phyloP scores from a whole-genome alignment of 176 grass and related monocot genomes.

The Miscanthus lutarioriparius region DNA sequence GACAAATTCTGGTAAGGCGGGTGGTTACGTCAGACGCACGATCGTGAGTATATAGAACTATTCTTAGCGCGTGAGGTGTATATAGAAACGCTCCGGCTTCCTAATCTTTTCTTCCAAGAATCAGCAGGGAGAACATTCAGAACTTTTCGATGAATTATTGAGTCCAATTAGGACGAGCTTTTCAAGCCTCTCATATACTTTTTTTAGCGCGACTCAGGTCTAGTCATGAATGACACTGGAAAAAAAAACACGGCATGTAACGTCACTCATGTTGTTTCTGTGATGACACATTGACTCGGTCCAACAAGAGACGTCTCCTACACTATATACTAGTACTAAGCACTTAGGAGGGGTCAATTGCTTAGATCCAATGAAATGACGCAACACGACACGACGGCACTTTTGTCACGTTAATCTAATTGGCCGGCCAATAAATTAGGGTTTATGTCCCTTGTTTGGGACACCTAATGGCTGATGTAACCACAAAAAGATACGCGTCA shows the following conservation, averaged over 20 bases:
- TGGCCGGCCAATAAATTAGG: conserved; percentile 31
- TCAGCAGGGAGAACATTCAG: background rate
- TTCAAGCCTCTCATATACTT: background rate
- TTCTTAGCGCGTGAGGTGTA: too few relatives aligned
- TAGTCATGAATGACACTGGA: background rate
- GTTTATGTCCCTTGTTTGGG: background rate
- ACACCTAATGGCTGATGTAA: conserved; percentile 44
- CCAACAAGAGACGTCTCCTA: background rate
- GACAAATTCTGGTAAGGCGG: background rate
- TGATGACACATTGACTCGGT: conserved; percentile 5
- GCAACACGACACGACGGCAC: conserved; percentile 28
- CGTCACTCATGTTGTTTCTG: background rate
- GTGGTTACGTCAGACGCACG: background rate
- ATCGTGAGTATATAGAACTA: background rate
- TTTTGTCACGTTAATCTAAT: conserved; percentile 28
- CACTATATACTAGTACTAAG: background rate
- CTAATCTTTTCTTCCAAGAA: background rate
- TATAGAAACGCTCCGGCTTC: background rate
- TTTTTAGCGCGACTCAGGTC: background rate
- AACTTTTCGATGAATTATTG: background rate
- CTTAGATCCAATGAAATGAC: background rate
- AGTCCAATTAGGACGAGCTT: background rate
- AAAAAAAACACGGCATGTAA: background rate
- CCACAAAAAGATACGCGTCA: conserved; percentile 31
- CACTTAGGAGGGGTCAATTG: conserved; percentile 16